Evolutionary conservation across 129 eudicot genomes (phyloP), one percentile per base, ranked within the genome.

Genomic region (Flaveria bidentis): DNA sequence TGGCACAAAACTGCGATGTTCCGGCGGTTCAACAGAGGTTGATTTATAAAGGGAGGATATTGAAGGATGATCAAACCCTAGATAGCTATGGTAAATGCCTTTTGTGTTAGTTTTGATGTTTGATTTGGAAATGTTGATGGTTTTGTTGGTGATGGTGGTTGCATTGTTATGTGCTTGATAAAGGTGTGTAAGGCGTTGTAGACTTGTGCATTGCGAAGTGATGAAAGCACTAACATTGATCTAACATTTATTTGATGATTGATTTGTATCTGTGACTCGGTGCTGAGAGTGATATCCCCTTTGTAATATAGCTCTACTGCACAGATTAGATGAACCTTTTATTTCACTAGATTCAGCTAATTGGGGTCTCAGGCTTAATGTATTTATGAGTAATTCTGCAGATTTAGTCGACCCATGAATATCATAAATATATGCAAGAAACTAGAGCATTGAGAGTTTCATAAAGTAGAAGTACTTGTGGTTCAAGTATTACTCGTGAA

Each of bases 21-120:
- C 93, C 93, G 1, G 88, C 97, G 63, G 78, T 86, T 69, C 96
- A 92, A 64, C 97, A 92, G 84, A 73, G 96, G 62, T 51, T 92
- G 90, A 92, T 92, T 76, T 92, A 92, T 58, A 92, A 92, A 80
- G 97, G 97, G 18, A 93, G 97, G 83, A 89, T 92, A 83, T 77
- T 92, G 49, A 92, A 89, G 82, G 96, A 89, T 44, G 97, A 92
- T 83, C 97, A 89, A 84, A 92, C 96, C 90, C 93, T 92, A 80
- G 86, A 66, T 12, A 87, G 87, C 65, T 92, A 92, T 82, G 97
- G 97, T 92, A 84, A 30, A 33, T 56, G 13, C 5, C 16, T 50
- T 33, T 44, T 55, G 10, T 52, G 12, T 33, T 15, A 7, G 8
- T 63, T 44, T 68, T 15, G 2, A 0, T 33, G 0, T 33, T 16